Evolutionary conservation across 768 basidiomycete species (phyloP), one percentile per base, ranked within the genome.

Genomic region (Kwoniella europaea): DNA sequence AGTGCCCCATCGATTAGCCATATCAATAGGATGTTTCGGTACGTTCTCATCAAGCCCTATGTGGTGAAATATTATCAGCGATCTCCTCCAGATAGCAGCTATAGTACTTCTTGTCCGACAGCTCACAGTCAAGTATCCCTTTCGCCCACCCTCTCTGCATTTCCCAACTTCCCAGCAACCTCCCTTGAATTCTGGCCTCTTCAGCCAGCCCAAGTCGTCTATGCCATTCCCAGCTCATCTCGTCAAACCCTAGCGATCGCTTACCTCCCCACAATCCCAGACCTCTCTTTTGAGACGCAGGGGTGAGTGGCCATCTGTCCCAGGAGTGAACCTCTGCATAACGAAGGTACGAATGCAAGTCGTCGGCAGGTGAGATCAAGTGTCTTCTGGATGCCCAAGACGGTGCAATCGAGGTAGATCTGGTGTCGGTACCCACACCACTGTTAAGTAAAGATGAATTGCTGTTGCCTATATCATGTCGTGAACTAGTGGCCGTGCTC

Each of bases 1-100:
- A 35, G 76, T 75, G 7, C 82, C 81, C 82, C 82, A 83, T 53
- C 79, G 74, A 67, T 79, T 77, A 10, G 64, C 69, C 4, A 27
- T 46, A 46, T 71, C 72, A 52, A 83, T 80, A 27, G 76, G 69
- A 16, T 74, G 55, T 29, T 56, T 22, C 2, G 82, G 81, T 4
- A 82, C 73, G 57, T 81, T 82, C 27, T 79, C 75, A 10, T 80
- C 71, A 53, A 63, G 74, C 64, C 74, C 82, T 82, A 58, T 27
- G 6, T 41, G 9, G 15, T 27, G 18, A 10, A 44, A 64, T 58
- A 74, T 67, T 42, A 41, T 42, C 24, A 7, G 50, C 62, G 12
- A 16, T 44, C 50, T 55, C 27, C 15, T 18, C 4, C 55, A 63
- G 20, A 58, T 5, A 22, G 35, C 4, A 58, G 44, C 15, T 35